These are phyloP conservation scores for Carpinus viminea DNA, from an alignment of 306 rosid species.

Conservation along the genomic window DNA sequence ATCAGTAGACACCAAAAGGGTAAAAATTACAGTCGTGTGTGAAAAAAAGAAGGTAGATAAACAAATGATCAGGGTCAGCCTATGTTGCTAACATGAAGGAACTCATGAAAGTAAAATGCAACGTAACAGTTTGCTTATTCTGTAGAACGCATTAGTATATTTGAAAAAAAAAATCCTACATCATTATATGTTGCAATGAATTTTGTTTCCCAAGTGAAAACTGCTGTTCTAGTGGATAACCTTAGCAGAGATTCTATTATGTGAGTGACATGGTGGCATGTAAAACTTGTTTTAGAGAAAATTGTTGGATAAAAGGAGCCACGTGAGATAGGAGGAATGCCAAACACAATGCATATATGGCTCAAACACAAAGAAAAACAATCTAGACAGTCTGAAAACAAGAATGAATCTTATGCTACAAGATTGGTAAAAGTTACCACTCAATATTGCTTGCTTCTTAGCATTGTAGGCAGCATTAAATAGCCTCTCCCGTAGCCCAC, in stretches of 20 bases:
- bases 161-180: background rate
- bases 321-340: background rate
- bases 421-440: conserved; percentile 48
- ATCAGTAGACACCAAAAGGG: background rate
- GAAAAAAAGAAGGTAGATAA: background rate
- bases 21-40: background rate
- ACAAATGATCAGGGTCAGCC: background rate
- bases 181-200: background rate
- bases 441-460: conserved; percentile 82
- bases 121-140: background rate
- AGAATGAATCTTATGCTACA: conserved; percentile 2
- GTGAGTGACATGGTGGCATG: background rate
- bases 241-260: background rate
- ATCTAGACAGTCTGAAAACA: conserved; percentile 3
- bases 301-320: background rate
- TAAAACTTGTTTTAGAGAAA: background rate
- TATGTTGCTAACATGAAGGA: background rate
- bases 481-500: conserved; percentile 78
- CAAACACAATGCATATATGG: background rate
- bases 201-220: background rate
- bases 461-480: conserved; percentile 96
- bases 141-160: background rate
- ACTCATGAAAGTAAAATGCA: background rate
- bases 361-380: background rate
- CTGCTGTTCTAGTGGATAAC: background rate